Evolutionary conservation across 768 basidiomycete species (phyloP).

Genomic region (Pisolithus albus): DNA sequence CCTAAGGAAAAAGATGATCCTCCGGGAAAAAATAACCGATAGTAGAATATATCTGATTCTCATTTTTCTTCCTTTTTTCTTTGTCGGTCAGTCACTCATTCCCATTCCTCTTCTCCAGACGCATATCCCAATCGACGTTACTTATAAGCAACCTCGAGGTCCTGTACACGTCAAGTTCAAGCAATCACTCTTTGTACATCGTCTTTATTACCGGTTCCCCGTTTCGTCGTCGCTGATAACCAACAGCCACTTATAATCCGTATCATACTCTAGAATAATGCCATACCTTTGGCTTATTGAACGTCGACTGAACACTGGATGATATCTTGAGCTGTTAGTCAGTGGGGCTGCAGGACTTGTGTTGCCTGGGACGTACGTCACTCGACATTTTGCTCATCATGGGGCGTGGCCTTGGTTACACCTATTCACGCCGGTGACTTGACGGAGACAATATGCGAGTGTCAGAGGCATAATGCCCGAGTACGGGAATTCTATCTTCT

Average conservation of each 20-base stretch:
- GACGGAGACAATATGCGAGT: too few relatives aligned
- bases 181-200: slow-evolving; percentile 42
- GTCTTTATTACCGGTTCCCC: slow-evolving; percentile 53
- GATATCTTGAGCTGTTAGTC: slow-evolving; percentile 75
- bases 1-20: slow-evolving; percentile 38
- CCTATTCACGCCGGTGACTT: slow-evolving; percentile 81
- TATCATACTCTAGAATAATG: slow-evolving; percentile 61
- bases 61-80: slow-evolving; percentile 15
- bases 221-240: slow-evolving; percentile 11
- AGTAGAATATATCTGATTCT: slow-evolving; percentile 48
- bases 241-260: slow-evolving; percentile 17
- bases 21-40: slow-evolving; percentile 41
- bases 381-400: slow-evolving; percentile 43
- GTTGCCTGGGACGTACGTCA: slow-evolving; percentile 91
- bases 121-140: slow-evolving; percentile 47
- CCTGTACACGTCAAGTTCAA: slow-evolving; percentile 54
- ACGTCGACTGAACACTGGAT: slow-evolving; percentile 66
- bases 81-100: neutral
- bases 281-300: slow-evolving; percentile 85
- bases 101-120: slow-evolving; percentile 29
- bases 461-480: too few relatives aligned
- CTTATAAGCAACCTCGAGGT: slow-evolving; percentile 42
- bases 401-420: slow-evolving; percentile 56
- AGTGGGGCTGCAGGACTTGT: slow-evolving; percentile 91
- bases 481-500: slow-evolving; percentile 33